These are phyloP conservation scores for Phytophthora syringae DNA, from an alignment of 352 stramenopile genomes.

Conservation along the genomic window DNA sequence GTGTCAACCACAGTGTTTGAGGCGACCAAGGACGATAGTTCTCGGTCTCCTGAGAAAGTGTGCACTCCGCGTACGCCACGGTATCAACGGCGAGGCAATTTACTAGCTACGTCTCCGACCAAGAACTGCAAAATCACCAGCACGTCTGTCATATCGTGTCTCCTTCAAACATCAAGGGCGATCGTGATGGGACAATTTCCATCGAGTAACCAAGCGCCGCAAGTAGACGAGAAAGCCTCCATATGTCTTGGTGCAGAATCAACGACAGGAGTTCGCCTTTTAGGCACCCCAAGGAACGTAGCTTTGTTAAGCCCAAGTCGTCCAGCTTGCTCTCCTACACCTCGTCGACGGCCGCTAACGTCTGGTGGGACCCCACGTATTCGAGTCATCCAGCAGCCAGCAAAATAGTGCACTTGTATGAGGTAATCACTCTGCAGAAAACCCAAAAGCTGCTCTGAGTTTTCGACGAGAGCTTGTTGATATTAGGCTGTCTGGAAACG, in stretches of 20 bases:
- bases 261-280: constrained; percentile 1
- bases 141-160: constrained; percentile 64
- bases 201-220: constrained; percentile 1
- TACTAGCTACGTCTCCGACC: constrained; percentile 46
- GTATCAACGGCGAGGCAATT: constrained; percentile 63
- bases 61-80: constrained; percentile 37
- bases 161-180: constrained; percentile 56
- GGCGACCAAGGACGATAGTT: constrained; percentile 58
- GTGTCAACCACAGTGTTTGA: constrained; percentile 57
- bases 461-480: constrained; percentile 15
- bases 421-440: constrained; percentile 24
- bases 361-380: constrained; percentile 53
- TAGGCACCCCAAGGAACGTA: background rate
- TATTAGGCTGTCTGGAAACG: constrained; percentile 50
- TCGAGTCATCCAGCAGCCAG: constrained; percentile 48
- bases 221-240: background rate
- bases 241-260: background rate
- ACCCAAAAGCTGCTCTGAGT: constrained; percentile 49
- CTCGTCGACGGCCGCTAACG: constrained; percentile 39
- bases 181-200: constrained; percentile 34
- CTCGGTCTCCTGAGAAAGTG: constrained; percentile 24
- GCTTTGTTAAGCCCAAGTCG: constrained; percentile 12
- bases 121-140: constrained; percentile 74
- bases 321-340: constrained; percentile 18
- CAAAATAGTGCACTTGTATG: background rate